Base-by-base conservation (phyloP, 1,139 yeast species). In the Taiozyma sp. region DNA sequence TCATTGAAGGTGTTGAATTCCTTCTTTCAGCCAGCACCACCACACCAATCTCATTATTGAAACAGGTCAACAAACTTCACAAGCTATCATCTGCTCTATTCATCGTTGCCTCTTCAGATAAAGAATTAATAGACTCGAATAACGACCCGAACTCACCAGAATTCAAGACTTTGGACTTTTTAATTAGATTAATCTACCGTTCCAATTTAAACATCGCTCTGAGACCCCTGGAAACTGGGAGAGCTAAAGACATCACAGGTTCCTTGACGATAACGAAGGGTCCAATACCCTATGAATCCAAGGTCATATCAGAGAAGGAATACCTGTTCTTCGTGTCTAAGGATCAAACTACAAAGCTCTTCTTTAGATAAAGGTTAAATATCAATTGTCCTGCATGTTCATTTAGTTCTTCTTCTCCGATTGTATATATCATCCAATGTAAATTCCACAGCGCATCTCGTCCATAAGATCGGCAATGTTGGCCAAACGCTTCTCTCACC, bases 401-500 rank as follows among this genome's bases (percentile, higher is more conserved):
- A 51, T 34, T 51, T 60, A 32, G 60, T 67, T 59, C 75, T 76
- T 69, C 67, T 77, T 82, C 60, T 84, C 75, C 65, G 56, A 48
- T 60, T 61, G 49, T 59, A 60, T 43, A 62, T 40, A 47, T 86
- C 91, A 65, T 92, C 96, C 53, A 93, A 74, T 34, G 92, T 87
- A 70, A 87, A 88, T 70, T 93, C 99, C 52, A 92, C 87, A 1
- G 93, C 83, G 63, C 97, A 89, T 50, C 99, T 74, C 0, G 96
- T 87, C 83, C 92, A 85, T 44, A 95, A 73, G 45, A 92, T 73
- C 0, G 97, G 90, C 57, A 90, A 76, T 54, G 89, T 80, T 1
- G 97, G 96, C 99, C 99, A 93, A 0, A 92, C 91, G 47, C 96
- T 87, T 57, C 87, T 76, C 67, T 92, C 98, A 5, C 99, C 99